A percentile compares a stretch with the other conserved stretches of the same genome.
Conservation (phyloP, 345 rosid species). For the Erodium maritimum region DNA sequence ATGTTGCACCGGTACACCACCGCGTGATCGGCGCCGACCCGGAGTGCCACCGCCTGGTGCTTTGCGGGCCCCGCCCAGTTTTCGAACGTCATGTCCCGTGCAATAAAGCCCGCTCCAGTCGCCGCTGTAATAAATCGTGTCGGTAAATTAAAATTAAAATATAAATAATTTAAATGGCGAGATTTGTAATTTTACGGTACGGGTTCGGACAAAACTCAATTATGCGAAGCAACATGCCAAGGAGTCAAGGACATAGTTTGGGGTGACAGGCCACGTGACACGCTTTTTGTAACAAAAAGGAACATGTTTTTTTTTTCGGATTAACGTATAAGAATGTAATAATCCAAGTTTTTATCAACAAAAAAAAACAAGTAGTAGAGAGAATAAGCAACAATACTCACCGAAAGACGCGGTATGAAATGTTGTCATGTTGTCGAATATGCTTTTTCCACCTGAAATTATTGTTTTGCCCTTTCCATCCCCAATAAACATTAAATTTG, state of each 20-base stretch:
- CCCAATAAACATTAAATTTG: constrained; percentile 81
- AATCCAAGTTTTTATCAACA: no score
- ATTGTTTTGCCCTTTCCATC: constrained; percentile 82
- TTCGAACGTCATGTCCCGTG: constrained; percentile 81
- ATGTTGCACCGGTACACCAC: constrained; percentile 76
- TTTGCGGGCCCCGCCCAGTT: constrained; percentile 80
- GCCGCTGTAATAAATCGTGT: no score
- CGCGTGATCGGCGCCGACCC: constrained; percentile 86
- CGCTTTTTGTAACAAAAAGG: no score
- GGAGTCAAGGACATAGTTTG: no score
- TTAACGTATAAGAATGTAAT: no score
- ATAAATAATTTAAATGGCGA: neutral
- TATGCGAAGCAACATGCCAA: no score
- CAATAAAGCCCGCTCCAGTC: constrained; percentile 84
- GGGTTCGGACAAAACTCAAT: no score
- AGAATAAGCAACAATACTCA: constrained; percentile 17
- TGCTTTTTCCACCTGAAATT: constrained; percentile 56
- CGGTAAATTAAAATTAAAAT: no score
- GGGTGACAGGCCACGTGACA: no score
- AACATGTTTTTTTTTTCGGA: no score
- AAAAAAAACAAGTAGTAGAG: no score
- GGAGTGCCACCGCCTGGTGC: constrained; percentile 98
- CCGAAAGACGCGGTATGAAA: constrained; percentile 96
- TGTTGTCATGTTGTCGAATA: constrained; percentile 53
- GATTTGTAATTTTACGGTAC: no score